Conservation (phyloP, 176 grass and related monocot species). For the Phoenix roebelenii region DNA sequence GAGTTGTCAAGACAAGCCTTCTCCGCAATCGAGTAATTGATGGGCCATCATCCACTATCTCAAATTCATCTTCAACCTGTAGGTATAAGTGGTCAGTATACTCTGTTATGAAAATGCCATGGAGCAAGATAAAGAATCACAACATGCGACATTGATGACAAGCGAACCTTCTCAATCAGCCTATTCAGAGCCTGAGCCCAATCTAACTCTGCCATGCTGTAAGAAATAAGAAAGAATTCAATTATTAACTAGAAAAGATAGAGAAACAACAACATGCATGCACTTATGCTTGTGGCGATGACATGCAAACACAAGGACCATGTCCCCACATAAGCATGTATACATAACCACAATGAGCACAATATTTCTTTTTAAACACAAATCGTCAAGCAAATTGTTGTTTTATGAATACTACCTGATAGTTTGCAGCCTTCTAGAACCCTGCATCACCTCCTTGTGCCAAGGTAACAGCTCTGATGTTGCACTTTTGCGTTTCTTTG, state of each 20-base stretch:
- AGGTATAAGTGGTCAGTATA: not conserved
- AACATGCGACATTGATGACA: constrained; percentile 13
- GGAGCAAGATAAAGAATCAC: constrained; percentile 12
- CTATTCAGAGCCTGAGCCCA: constrained; percentile 84
- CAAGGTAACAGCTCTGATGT: constrained; percentile 41
- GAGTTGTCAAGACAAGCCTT: constrained; percentile 67
- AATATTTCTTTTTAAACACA: not conserved
- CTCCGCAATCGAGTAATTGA: constrained; percentile 39
- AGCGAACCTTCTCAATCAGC: constrained; percentile 82
- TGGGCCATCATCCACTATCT: constrained; percentile 49
- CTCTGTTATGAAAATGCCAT: too few relatives aligned
- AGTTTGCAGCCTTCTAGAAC: constrained; percentile 36
- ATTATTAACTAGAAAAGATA: constrained; percentile 1
- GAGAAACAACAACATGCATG: not conserved
- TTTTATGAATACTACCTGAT: constrained; percentile 40
- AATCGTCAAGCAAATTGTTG: constrained; percentile 14
- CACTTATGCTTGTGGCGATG: constrained; percentile 15
- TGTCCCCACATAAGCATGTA: not conserved
- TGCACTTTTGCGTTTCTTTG: constrained; percentile 68
- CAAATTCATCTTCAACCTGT: constrained; percentile 57
- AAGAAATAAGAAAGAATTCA: constrained; percentile 22
- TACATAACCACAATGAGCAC: not conserved
- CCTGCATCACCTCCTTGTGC: constrained; percentile 59
- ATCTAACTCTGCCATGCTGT: constrained; percentile 55
- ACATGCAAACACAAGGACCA: not conserved